Evolutionary conservation across 495 filamentous ascomycete species (phyloP).

Genomic region (Penicillium pancosmium): DNA sequence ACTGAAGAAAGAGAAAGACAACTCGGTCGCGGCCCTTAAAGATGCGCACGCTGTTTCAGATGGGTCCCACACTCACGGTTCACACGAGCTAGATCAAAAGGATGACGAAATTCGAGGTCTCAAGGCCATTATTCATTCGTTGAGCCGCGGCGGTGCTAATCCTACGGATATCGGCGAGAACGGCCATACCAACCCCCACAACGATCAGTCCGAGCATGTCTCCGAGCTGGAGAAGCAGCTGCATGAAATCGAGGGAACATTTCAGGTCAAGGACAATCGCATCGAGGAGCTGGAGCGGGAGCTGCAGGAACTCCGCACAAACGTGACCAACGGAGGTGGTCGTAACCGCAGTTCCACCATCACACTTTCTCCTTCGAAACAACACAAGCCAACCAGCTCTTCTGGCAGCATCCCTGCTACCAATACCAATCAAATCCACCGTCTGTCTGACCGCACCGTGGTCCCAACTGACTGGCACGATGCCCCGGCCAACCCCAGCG

Average conservation of each 20-base stretch:
- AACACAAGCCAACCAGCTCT: conserved; percentile 45
- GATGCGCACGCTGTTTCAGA: conserved; percentile 54
- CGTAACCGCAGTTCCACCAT: conserved; percentile 48
- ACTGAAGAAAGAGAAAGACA: conserved; percentile 85
- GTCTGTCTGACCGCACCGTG: conserved; percentile 50
- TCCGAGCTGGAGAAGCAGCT: conserved; percentile 71
- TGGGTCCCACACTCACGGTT: conserved; percentile 51
- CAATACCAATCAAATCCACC: conserved; percentile 39
- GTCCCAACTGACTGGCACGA: conserved; percentile 51
- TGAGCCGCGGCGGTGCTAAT: conserved; percentile 70
- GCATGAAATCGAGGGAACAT: conserved; percentile 67
- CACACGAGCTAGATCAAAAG: conserved; percentile 83
- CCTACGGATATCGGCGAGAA: conserved; percentile 33
- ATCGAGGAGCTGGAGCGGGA: conserved; percentile 93
- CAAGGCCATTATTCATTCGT: conserved; percentile 95
- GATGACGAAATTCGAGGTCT: conserved; percentile 96
- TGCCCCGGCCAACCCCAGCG: conserved; percentile 21
- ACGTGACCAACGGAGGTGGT: conserved; percentile 23
- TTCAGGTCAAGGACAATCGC: conserved; percentile 70
- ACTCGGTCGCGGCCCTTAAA: conserved; percentile 67
- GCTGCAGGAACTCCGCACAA: conserved; percentile 62
- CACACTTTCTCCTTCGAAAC: conserved; percentile 37
- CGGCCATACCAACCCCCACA: conserved; percentile 18
- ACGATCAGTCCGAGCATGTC: conserved; percentile 40
- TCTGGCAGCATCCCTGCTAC: conserved; percentile 30